These are phyloP conservation scores for Xylaria castorea DNA, from an alignment of 495 filamentous ascomycete species.

Conservation along the genomic window DNA sequence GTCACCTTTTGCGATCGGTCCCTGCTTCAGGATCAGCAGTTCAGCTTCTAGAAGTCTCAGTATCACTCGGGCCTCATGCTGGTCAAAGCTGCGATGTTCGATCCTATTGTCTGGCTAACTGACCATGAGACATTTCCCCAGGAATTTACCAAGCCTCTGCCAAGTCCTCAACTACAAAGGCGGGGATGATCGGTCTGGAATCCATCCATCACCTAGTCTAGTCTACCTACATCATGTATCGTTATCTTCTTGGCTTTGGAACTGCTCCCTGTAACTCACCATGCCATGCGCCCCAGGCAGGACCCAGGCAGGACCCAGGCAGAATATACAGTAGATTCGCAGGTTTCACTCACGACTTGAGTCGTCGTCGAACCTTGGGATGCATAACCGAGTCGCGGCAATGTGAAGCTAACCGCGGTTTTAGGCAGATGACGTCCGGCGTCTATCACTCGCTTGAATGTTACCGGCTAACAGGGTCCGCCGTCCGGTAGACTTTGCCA, in stretches of 20 bases:
- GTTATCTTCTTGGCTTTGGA: background rate
- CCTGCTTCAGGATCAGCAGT: background rate
- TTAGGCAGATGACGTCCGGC: conserved; percentile 32
- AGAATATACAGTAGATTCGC: background rate
- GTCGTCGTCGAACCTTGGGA: conserved; percentile 28
- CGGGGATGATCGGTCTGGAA: conserved; percentile 16
- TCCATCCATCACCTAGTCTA: background rate
- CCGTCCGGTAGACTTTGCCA: background rate
- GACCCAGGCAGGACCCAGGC: too few species aligned
- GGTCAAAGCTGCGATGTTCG: conserved; percentile 1
- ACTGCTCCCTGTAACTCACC: background rate
- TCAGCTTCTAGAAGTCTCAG: conserved; percentile 4
- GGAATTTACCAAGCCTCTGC: background rate
- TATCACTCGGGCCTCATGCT: background rate
- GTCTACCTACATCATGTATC: conserved; percentile 10
- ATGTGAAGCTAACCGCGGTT: conserved; percentile 25
- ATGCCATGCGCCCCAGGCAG: background rate
- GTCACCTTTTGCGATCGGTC: conserved; percentile 15
- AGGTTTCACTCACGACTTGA: background rate
- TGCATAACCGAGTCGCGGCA: conserved; percentile 28
- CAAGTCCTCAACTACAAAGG: conserved; percentile 5
- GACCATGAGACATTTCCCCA: conserved; percentile 7
- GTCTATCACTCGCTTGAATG: conserved; percentile 17
- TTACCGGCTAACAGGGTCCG: background rate
- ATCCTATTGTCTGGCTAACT: background rate